Evolutionary conservation across 75 land plant species (phyloP).

Genomic region (Sequoiadendron giganteum): DNA sequence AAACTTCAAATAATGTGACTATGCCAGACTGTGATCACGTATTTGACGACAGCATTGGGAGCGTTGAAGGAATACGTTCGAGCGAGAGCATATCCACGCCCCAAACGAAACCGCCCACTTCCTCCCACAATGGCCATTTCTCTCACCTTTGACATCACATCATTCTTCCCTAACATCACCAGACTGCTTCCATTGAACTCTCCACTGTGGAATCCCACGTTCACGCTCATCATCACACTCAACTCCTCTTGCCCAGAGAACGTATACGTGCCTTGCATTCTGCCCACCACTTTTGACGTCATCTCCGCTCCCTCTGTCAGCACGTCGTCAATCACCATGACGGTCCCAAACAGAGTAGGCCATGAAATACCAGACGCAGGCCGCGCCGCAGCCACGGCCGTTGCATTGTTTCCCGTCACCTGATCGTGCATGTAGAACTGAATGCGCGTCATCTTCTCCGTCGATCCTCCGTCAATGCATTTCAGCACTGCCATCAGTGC

Average conservation of each 20-base stretch:
- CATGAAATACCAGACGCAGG: constrained; percentile 13
- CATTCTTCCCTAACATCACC: constrained; percentile 38
- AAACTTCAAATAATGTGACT: too few relatives aligned
- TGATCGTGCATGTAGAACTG: constrained; percentile 67
- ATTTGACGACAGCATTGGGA: constrained; percentile 27
- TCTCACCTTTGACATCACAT: constrained; percentile 18
- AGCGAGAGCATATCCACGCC: constrained; percentile 40
- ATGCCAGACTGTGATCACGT: constrained; percentile 27
- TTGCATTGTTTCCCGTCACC: constrained; percentile 28
- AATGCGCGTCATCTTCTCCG: constrained; percentile 34
- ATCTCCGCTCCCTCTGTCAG: constrained; percentile 43
- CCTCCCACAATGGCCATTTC: constrained; percentile 65
- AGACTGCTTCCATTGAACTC: constrained; percentile 47
- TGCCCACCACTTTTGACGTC: constrained; percentile 44
- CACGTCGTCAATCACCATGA: constrained; percentile 46
- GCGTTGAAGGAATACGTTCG: constrained; percentile 19
- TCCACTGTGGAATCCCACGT: constrained; percentile 30
- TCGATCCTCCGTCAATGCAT: too few relatives aligned
- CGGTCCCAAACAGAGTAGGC: constrained; percentile 29
- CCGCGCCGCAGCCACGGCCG: constrained; percentile 26
- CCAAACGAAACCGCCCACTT: constrained; percentile 49
- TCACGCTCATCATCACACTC: constrained; percentile 37
- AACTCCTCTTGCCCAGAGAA: constrained; percentile 16
- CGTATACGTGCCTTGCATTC: constrained; percentile 56
- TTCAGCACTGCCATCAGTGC: too few relatives aligned